A percentile compares a stretch with the other conserved stretches of the same genome.
These are phyloP conservation scores for Penicillium ucsense DNA, from an alignment of 495 filamentous ascomycete species.

Conservation along the genomic window DNA sequence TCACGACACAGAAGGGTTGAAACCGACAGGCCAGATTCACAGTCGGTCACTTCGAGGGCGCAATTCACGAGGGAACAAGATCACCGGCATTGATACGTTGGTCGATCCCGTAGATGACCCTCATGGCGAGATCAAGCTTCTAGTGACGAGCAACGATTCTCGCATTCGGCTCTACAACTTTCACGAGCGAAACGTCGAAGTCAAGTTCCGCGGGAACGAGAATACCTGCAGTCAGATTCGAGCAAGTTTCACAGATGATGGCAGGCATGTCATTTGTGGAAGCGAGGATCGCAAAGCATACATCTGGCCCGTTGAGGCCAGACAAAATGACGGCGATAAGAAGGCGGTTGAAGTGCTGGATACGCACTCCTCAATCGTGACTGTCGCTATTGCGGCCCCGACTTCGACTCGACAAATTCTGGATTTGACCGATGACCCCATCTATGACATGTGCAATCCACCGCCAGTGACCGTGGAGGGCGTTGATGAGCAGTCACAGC, in stretches of 20 bases:
- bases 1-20: constrained; percentile 91
- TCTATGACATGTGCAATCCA: constrained; percentile 95
- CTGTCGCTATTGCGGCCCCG: constrained; percentile 77
- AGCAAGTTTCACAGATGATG: constrained; percentile 81
- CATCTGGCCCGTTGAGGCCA: constrained; percentile 65
- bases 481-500: constrained; percentile 48
- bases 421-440: constrained; percentile 72
- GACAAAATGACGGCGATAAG: constrained; percentile 66
- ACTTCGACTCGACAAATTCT: constrained; percentile 67
- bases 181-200: constrained; percentile 69
- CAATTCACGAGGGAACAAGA: constrained; percentile 94
- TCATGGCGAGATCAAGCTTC: constrained; percentile 70
- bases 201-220: constrained; percentile 88
- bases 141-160: constrained; percentile 94
- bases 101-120: constrained; percentile 46
- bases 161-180: constrained; percentile 87
- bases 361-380: constrained; percentile 81
- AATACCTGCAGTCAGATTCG: constrained; percentile 89
- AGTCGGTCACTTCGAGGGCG: constrained; percentile 82
- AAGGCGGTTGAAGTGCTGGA: constrained; percentile 78
- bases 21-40: constrained; percentile 73
- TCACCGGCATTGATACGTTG: constrained; percentile 85
- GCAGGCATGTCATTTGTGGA: constrained; percentile 80
- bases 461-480: constrained; percentile 79
- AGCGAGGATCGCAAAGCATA: constrained; percentile 86